phyloP scores from a whole-genome alignment of 768 basidiomycete genomes.

The Tylopilus sp. region DNA sequence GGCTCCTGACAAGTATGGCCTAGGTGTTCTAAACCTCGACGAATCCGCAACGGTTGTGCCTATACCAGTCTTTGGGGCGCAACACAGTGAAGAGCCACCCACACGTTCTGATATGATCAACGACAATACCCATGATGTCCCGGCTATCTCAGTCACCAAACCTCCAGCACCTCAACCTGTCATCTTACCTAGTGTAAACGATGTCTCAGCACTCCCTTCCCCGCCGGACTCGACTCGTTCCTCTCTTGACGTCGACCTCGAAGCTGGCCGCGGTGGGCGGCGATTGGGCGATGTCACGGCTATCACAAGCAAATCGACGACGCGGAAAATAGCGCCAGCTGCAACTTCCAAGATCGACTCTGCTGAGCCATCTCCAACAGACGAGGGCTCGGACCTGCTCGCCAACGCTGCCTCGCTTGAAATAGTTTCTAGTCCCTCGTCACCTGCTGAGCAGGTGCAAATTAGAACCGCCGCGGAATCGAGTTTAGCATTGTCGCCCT shows the following conservation, averaged over 20 bases:
- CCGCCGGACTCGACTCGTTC: constrained; percentile 42
- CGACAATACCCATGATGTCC: constrained; percentile 32
- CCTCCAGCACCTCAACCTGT: constrained; percentile 70
- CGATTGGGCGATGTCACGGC: constrained; percentile 23
- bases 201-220: constrained; percentile 47
- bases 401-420: constrained; percentile 40
- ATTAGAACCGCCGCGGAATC: constrained; percentile 6
- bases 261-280: constrained; percentile 41
- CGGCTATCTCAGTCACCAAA: constrained; percentile 63
- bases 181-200: constrained; percentile 59
- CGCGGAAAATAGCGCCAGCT: constrained; percentile 9
- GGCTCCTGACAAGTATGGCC: constrained; percentile 42
- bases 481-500: constrained; percentile 1
- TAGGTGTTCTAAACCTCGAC: constrained; percentile 39
- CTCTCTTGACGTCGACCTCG: constrained; percentile 36
- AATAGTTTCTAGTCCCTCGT: constrained; percentile 29
- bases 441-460: constrained; percentile 12
- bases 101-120: constrained; percentile 25
- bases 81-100: constrained; percentile 16
- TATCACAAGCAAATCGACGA: constrained; percentile 13
- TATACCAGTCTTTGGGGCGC: constrained; percentile 56
- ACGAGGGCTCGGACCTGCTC: constrained; percentile 46
- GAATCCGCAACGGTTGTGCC: constrained; percentile 55
- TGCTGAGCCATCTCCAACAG: constrained; percentile 18
- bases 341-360: constrained; percentile 15